Conservation (phyloP, 106 monocot species). For the Amphibolis antarctica region DNA sequence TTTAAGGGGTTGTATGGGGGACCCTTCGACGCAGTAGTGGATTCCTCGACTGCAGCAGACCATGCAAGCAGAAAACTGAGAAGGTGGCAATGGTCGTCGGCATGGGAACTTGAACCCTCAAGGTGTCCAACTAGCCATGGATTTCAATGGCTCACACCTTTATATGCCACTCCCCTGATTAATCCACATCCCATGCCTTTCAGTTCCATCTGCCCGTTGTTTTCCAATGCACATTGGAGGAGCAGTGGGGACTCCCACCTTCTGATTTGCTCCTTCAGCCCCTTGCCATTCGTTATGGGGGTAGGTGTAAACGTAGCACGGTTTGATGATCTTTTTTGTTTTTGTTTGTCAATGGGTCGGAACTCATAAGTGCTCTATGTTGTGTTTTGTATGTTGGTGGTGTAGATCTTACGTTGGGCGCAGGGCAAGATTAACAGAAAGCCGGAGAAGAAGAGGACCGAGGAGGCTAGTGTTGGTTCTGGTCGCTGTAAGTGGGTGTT, state of each 20-base stretch:
- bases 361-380: background rate
- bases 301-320: background rate
- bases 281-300: constrained; percentile 5
- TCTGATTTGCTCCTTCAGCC: background rate
- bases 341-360: background rate
- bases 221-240: no score
- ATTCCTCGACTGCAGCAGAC: background rate
- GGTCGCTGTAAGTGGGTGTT: background rate
- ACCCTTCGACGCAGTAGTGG: background rate
- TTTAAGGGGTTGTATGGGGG: background rate
- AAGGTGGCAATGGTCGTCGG: constrained; percentile 6
- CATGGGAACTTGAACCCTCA: constrained; percentile 13
- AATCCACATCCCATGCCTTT: background rate
- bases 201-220: no score
- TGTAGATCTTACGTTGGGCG: constrained; percentile 11
- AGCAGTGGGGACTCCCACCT: no score
- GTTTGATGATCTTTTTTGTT: background rate
- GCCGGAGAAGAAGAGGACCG: constrained; percentile 1
- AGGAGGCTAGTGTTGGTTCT: background rate
- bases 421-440: constrained; percentile 4
- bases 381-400: background rate
- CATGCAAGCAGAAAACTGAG: background rate
- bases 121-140: background rate
- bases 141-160: constrained; percentile 1
- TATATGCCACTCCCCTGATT: background rate